These are phyloP conservation scores for Cladosporium oxysporum DNA, from an alignment of 2,329 filamentous ascomycete genomes.

Conservation along the genomic window DNA sequence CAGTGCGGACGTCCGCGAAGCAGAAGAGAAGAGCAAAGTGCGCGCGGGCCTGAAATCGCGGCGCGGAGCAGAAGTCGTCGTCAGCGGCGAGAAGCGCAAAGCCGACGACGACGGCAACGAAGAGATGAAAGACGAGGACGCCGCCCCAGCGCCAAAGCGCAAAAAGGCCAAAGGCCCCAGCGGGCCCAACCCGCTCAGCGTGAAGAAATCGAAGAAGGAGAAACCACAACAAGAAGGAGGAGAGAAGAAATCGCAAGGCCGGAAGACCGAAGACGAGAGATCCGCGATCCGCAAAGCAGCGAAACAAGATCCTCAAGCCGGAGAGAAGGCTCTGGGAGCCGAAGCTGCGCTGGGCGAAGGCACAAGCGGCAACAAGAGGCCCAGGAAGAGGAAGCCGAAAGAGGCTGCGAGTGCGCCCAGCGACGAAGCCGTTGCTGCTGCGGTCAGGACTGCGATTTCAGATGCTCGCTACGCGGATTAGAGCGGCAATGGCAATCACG, in stretches of 20 bases:
- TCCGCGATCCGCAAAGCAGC: conserved; percentile 27
- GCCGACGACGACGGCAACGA: conserved; percentile 32
- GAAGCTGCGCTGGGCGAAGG: conserved; percentile 14
- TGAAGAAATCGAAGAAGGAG: conserved; percentile 68
- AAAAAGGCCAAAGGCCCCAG: conserved; percentile 63
- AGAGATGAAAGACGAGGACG: conserved; percentile 26
- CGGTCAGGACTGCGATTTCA: background rate
- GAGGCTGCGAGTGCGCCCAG: conserved; percentile 8
- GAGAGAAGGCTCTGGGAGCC: conserved; percentile 14
- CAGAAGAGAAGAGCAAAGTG: conserved; percentile 74
- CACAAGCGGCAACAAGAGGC: conserved; percentile 26
- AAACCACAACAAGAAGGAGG: conserved; percentile 15
- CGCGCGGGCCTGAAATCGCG: conserved; percentile 60
- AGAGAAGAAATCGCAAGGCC: conserved; percentile 23
- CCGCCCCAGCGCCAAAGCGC: conserved; percentile 50
- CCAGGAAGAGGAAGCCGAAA: conserved; percentile 32
- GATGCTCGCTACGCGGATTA: conserved; percentile 7
- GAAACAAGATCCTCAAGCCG: conserved; percentile 34
- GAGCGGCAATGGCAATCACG: background rate
- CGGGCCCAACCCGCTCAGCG: conserved; percentile 69
- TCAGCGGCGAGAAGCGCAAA: conserved; percentile 34
- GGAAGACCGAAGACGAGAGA: conserved; percentile 25
- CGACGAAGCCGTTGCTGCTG: conserved; percentile 6
- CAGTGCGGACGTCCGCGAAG: conserved; percentile 63
- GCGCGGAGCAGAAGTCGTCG: conserved; percentile 25